Evolutionary conservation across 768 basidiomycete genomes (phyloP), one percentile per base, ranked within the genome.

Genomic region (Boletus rufocinnamomeus): DNA sequence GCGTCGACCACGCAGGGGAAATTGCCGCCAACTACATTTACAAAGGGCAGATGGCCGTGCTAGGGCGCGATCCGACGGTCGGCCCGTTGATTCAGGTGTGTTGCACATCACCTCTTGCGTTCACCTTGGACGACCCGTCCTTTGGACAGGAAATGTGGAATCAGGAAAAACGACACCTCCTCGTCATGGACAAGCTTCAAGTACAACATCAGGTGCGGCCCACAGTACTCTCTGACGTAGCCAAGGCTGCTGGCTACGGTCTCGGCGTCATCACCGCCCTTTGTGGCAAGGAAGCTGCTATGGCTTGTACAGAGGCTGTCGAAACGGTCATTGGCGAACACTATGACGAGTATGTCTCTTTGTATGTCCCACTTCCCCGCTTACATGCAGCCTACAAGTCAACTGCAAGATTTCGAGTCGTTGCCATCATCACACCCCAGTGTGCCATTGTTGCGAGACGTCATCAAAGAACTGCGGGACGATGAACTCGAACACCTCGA

Each of bases 261-360:
- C 77, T 98, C 9, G 95, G 95, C 6, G 88, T 87, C 6, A 82
- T 77, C 0, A 97, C 95, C 0, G 95, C 92, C 1, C 74, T 96
- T 23, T 80, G 96, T 83, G 91, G 95, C 38, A 89, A 86, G 68
- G 89, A 97, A 64, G 93, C 95, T 14, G 94, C 95, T 1, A 98
- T 98, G 95, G 95, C 95, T 7, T 98, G 95, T 67, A 98, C 95
- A 0, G 95, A 98, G 72, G 95, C 95, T 0, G 95, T 98, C 21
- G 95, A 98, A 73, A 97, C 95, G 0, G 93, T 93, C 56, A 98
- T 98, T 52, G 95, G 95, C 41, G 95, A 98, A 73, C 95, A 98
- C 74, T 98, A 98, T 67, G 93, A 98, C 71, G 94, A 97, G 95
- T 96, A 70, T 69, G 92, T 82, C 54, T 46, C 38, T 55, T n/a